Conservation (phyloP, 2,329 filamentous ascomycete genomes). For the Penicillium freii region DNA sequence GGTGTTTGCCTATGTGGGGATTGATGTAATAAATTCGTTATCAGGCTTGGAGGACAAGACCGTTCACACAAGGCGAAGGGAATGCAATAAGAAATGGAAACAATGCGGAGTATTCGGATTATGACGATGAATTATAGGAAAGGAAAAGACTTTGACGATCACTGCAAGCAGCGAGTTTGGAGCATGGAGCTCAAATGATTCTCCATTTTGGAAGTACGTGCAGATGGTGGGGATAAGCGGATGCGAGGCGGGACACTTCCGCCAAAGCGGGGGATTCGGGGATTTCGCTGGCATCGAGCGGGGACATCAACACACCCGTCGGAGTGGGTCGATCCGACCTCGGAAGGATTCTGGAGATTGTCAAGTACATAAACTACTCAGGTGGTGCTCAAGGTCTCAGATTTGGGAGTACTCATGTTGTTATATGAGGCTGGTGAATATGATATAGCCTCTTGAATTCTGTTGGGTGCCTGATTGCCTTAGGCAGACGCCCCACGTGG, state of each 20-base stretch:
- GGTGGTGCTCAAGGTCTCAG: too few species aligned
- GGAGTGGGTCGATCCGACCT: background rate
- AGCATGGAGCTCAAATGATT: background rate
- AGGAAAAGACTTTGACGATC: background rate
- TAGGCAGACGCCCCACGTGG: too few species aligned
- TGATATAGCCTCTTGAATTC: too few species aligned
- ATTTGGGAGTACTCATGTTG: too few species aligned
- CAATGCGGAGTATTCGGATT: background rate
- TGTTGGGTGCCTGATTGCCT: too few species aligned
- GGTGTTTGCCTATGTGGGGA: background rate
- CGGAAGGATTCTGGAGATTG: background rate
- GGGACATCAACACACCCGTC: background rate
- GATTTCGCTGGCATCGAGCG: background rate
- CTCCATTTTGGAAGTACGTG: background rate
- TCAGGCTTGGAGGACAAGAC: background rate
- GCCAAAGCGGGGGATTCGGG: background rate
- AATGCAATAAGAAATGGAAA: background rate
- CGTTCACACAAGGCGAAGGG: too few species aligned
- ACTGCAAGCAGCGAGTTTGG: background rate
- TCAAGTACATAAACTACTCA: too few species aligned
- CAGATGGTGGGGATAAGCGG: background rate
- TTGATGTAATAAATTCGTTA: background rate
- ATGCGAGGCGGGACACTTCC: conserved; percentile 4
- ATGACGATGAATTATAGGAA: background rate
- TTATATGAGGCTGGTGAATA: too few species aligned